Base-by-base conservation (phyloP, 768 basidiomycete genomes). In the Hygrophoropsis aurantiaca region DNA sequence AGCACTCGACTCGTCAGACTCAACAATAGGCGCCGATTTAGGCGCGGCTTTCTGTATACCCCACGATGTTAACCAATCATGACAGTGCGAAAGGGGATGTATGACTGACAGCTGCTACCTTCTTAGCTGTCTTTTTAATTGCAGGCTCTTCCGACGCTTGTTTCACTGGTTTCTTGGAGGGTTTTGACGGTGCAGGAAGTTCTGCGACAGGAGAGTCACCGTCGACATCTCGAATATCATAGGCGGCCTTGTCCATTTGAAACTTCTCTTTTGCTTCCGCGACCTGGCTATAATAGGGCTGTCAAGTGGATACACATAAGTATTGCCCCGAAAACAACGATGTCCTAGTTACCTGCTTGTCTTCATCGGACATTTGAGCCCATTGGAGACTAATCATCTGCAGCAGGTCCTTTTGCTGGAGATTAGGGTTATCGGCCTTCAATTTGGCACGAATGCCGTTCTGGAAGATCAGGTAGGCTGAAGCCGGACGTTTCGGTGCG, bases 401-500 rank as follows among this genome's bases (percentile, higher is more conserved):
- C 57, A 97, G 69, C 30, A 97, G 68, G 46, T 94, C 92, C 32
- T 78, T 63, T 61, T 97, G 85, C 30, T 77, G 66, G 48, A 92
- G 65, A 8, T 71, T 67, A 9, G 89, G 86, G 62, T 87, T 69
- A 55, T 75, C 66, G 32, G 74, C 72, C 71, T 85, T 84, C 56
- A 94, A 74, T 47, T 80, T 74, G 49, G 80, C 79, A 63, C 93
- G 86, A 44, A 93, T 77, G 11, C 89, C 87, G 62, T 95, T 97
- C 71, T 97, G 95, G 77, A 87, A 98, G 56, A 94, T 72, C 59
- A 98, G 81, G 70, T 95, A 98, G 16, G 93, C 92, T 6, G 90
- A 90, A 11, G 92, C 79, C 21, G 95, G 94, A 8, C 92, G 85
- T 64, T 94, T 97, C 25, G 95, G 95, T 48, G 93, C 93, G 66